These are phyloP conservation scores for Botrytis medusae DNA, from an alignment of 2,329 filamentous ascomycete genomes.

Conservation along the genomic window DNA sequence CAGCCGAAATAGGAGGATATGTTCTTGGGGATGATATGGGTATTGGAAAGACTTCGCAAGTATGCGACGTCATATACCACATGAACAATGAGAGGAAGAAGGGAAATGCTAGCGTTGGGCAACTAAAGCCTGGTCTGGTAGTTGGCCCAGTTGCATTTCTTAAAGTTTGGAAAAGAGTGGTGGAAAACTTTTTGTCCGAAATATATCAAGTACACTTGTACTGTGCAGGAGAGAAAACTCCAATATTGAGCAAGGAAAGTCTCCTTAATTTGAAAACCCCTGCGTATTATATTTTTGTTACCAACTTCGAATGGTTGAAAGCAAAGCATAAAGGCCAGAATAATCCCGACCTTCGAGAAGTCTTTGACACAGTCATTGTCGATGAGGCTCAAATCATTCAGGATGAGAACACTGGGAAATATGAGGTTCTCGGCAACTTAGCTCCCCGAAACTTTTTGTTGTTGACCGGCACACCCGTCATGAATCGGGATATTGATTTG, in stretches of 20 bases:
- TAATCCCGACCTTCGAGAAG: neutral
- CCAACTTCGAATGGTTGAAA: neutral
- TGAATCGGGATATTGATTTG: neutral
- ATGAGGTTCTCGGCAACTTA: neutral
- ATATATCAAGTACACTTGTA: neutral
- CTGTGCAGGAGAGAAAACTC: neutral
- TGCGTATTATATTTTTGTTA: neutral
- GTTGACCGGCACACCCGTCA: neutral
- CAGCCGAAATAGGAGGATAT: neutral
- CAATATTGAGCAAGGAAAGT: neutral
- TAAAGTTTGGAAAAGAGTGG: neutral
- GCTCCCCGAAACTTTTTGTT: neutral
- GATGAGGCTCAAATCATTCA: neutral
- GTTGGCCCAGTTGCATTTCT: neutral
- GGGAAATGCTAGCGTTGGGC: neutral
- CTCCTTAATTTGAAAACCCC: neutral
- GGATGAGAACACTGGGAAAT: neutral
- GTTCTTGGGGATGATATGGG: neutral
- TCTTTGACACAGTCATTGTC: fast-evolving
- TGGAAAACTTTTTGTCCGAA: neutral
- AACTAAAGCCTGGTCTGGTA: neutral
- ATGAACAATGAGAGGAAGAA: neutral
- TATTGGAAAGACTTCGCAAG: neutral
- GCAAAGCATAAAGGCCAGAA: neutral
- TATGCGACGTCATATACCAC: fast-evolving